Base-by-base conservation (phyloP, 2,329 filamentous ascomycete genomes). In the Fusarium redolens region DNA sequence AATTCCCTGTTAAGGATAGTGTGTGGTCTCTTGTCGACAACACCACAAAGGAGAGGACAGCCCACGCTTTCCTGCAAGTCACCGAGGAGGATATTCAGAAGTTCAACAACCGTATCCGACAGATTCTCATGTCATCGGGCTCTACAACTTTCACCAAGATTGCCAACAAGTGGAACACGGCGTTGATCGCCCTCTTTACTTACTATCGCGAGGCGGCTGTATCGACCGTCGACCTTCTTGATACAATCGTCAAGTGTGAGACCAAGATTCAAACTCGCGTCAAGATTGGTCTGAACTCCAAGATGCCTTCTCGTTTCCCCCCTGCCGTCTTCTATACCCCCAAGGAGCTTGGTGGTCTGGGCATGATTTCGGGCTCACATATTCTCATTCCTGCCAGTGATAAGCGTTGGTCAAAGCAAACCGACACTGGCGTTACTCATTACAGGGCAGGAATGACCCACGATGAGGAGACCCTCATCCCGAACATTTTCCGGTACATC, bases 91-190 rank as follows among this genome's bases (percentile, higher is more conserved):
- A 99, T 79, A 96, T 99, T 54, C 93, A 96, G 74, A 98, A 98
- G 83, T 99, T 99, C 87, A 99, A 99, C 84, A 99, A 99, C 82
- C 92, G 97, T 45, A 99, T 99, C 79, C 91, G 96, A 67, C 96
- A 99, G 79, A 99, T 99, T 80, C 88, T 99, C 63, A 99, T 99
- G 96, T 98, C 96, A 15, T 98, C 96, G 65, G 97, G 96, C n/a
- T 97, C 94, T 9, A 99, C 96, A 0, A 99, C 96, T 0, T 99
- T 99, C 84, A 99, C 96, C 50, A 99, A 99, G 88, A 99, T 99
- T 79, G 96, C 97, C 51, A 99, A 99, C 85, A 99, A 99, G 85
- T 99, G 97, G 96, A 99, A 99, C 83, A 99, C 96, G 0, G 96
- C 94, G 3, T 84, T 99, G 75, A 99, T 99, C 78, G 95, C 96